phyloP scores from a whole-genome alignment of 1,284 basidiomycete species.

The Meira miltonrushii region DNA sequence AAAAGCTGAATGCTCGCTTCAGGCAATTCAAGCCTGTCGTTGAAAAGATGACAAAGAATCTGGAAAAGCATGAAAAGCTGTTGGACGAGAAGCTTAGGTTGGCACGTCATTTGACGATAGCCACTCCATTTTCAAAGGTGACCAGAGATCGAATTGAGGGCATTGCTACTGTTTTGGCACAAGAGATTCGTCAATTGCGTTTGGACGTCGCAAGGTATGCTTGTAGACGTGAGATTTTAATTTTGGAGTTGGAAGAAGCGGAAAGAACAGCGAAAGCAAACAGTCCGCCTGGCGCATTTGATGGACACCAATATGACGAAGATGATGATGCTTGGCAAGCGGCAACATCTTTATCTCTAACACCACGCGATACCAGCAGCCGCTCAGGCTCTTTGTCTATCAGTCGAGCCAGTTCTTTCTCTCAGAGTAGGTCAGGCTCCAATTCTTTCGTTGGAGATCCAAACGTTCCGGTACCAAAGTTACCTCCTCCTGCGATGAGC shows the following conservation, averaged over 20 bases:
- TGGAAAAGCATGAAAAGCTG: conserved; percentile 56
- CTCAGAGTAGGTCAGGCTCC: too few relatives aligned
- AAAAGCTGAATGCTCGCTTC: conserved; percentile 10
- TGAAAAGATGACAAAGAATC: conserved; percentile 74
- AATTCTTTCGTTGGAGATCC: too few relatives aligned
- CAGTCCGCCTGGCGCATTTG: conserved; percentile 1
- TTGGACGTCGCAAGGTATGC: conserved; percentile 32
- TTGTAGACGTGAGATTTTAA: conserved; percentile 27
- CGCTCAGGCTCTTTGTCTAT: too few relatives aligned
- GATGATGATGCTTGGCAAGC: too few relatives aligned
- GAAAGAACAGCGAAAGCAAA: conserved; percentile 13
- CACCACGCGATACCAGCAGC: too few relatives aligned
- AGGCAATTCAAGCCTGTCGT: conserved; percentile 30
- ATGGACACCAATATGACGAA: too few relatives aligned
- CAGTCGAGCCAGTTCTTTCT: too few relatives aligned
- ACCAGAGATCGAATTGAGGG: conserved; percentile 45
- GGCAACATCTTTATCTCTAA: too few relatives aligned
- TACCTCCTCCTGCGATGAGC: too few relatives aligned
- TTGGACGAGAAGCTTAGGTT: conserved; percentile 35
- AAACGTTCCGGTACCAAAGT: too few relatives aligned
- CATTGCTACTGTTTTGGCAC: conserved; percentile 32
- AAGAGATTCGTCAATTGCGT: conserved; percentile 26
- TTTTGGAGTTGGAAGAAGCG: conserved; percentile 28
- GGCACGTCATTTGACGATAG: conserved; percentile 39
- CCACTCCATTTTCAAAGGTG: conserved; percentile 40